Evolutionary conservation across 495 filamentous ascomycete genomes (phyloP), one percentile per base, ranked within the genome.

Genomic region (Hyaloscypha bicolor): DNA sequence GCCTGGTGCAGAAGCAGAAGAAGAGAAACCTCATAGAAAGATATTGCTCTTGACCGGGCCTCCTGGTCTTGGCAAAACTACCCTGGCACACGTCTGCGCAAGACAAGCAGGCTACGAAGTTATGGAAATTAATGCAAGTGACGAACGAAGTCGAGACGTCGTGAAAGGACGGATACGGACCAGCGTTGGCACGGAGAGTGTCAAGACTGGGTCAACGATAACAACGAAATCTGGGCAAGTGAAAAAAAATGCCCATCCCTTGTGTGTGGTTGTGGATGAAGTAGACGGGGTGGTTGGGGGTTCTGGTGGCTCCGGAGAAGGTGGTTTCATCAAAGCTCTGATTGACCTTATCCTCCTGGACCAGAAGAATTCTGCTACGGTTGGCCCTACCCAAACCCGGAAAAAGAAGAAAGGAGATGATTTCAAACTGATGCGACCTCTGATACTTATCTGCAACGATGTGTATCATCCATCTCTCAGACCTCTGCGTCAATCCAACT

Each of bases 361-460:
- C 73, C 90, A 96, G 74, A 94, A 90, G 79, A 96, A 96, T 69
- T 79, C 52, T 72, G 79, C 6, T 71, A 78, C 53, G 63, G 79
- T 67, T 60, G 71, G 42, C 69, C 79, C 45, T 87, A 56, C 53
- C 6, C 56, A 68, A 8, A 69, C 42, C 42, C 19, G 65, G 37
- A 87, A 82, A 66, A 83, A 78, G 71, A 89, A 86, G 77, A 93
- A 90, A 73, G 89, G 88, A 0, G 93, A 97, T 69, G 87, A 87
- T 48, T 99, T 98, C 76, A 85, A 89, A 32, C 85, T 97, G 62
- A 84, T 94, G 77, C 86, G 95, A 57, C 95, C 95, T 0, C 81
- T 99, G 39, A 93, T 99, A 65, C 78, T 97, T 32, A 93, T 99
- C 65, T 99, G 95, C 83, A 99, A 99, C 67, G 95, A 99, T 77